Evolutionary conservation across 75 land plant species (phyloP).

Genomic region (Ceratopteris richardii): DNA sequence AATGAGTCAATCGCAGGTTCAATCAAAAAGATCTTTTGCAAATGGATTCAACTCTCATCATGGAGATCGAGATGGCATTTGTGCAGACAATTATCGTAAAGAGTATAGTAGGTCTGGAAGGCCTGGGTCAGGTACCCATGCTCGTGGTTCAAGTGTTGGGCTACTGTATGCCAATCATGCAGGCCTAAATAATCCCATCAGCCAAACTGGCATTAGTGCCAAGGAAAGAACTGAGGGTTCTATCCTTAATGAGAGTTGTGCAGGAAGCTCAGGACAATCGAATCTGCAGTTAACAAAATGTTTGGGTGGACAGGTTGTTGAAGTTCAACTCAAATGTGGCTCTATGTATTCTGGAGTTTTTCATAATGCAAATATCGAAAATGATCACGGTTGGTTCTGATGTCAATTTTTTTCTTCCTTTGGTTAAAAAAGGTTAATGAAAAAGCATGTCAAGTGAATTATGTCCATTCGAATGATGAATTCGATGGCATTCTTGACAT

Average conservation of each 20-base stretch:
- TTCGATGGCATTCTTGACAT: too few species aligned
- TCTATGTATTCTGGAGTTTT: conserved; percentile 72
- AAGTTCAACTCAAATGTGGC: conserved; percentile 77
- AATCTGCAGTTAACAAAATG: too few species aligned
- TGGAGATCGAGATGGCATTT: neutral
- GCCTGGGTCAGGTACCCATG: neutral
- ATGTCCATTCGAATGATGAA: too few species aligned
- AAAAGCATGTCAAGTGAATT: too few species aligned
- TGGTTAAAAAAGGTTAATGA: neutral
- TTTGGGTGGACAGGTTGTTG: conserved; percentile 80
- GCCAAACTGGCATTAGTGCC: too few species aligned
- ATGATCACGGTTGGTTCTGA: conserved; percentile 44
- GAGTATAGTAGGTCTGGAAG: neutral
- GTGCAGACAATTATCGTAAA: neutral
- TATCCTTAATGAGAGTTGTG: too few species aligned
- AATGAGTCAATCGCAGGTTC: neutral
- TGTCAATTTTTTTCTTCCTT: neutral
- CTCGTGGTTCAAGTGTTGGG: too few species aligned
- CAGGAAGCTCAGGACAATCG: too few species aligned
- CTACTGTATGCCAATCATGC: too few species aligned
- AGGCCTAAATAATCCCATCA: too few species aligned
- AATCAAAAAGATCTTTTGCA: neutral
- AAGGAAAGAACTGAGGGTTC: too few species aligned
- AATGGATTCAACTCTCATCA: neutral
- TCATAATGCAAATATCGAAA: conserved; percentile 55